Evolutionary conservation across 495 filamentous ascomycete species (phyloP).

Genomic region (Tuber melanosporum): DNA sequence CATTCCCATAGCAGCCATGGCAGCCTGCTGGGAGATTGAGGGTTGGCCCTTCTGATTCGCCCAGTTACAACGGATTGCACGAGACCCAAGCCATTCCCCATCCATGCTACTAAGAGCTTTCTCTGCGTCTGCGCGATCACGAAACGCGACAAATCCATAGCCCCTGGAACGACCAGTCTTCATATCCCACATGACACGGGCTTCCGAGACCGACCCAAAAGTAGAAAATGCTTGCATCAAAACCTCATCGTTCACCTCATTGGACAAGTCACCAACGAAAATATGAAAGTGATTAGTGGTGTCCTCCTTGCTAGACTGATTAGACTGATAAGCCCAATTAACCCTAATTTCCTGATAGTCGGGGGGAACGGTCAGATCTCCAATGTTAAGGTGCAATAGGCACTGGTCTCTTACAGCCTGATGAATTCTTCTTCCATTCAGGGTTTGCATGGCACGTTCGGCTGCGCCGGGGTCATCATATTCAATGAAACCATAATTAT

Average conservation of each 20-base stretch:
- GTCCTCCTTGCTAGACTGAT: slow-evolving; percentile 89
- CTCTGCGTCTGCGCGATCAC: slow-evolving; percentile 88
- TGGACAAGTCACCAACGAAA: slow-evolving; percentile 96
- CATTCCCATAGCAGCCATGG: slow-evolving; percentile 97
- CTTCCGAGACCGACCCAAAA: slow-evolving; percentile 96
- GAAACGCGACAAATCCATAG: slow-evolving; percentile 97
- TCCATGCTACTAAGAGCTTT: slow-evolving; percentile 97
- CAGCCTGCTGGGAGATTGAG: slow-evolving; percentile 93
- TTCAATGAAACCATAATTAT: slow-evolving; percentile 99
- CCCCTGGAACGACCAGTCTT: slow-evolving; percentile 96
- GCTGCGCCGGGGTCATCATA: slow-evolving; percentile 96
- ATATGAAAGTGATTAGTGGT: slow-evolving; percentile 99
- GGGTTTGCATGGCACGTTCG: slow-evolving; percentile 91
- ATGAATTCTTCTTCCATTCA: slow-evolving; percentile 92
- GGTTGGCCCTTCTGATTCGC: slow-evolving; percentile 99
- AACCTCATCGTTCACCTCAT: slow-evolving; percentile 97
- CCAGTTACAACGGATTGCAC: slow-evolving; percentile 99
- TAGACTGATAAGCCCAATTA: slow-evolving; percentile 99
- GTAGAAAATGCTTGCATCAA: slow-evolving; percentile 91
- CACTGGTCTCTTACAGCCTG: slow-evolving; percentile 63
- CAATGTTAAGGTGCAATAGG: slow-evolving; percentile 9
- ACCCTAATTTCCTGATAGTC: slow-evolving; percentile 87
- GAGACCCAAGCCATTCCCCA: slow-evolving; percentile 97
- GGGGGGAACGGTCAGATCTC: slow-evolving; percentile 14
- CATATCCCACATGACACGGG: slow-evolving; percentile 99